These are phyloP conservation scores for Pholiota molesta DNA, from an alignment of 768 basidiomycete genomes.

Conservation along the genomic window DNA sequence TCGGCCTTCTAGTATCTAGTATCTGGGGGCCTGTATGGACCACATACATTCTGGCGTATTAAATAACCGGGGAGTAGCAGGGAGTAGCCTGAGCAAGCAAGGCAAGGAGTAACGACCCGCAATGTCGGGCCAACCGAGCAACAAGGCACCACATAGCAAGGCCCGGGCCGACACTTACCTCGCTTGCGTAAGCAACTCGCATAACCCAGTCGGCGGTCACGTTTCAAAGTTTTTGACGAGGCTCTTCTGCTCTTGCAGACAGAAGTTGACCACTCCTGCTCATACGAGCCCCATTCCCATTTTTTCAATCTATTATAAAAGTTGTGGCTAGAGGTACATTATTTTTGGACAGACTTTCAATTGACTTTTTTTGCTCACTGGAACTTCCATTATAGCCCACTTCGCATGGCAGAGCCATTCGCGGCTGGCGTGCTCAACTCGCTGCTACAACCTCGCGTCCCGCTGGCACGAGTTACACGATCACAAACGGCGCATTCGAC, in stretches of 20 bases:
- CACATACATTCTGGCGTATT: no score
- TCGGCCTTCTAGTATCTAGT: no score
- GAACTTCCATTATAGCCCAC: background rate
- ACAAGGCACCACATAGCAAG: background rate
- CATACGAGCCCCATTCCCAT: background rate
- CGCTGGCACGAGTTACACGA: slow-evolving; percentile 18
- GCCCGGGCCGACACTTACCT: background rate
- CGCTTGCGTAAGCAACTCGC: background rate
- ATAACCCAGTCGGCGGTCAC: background rate
- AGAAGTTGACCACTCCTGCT: background rate
- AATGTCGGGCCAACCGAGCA: no score
- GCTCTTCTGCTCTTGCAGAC: background rate
- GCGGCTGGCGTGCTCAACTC: slow-evolving; percentile 55
- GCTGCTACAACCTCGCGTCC: slow-evolving; percentile 40
- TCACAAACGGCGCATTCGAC: slow-evolving; percentile 23
- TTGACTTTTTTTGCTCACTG: background rate
- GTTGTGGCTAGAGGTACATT: background rate
- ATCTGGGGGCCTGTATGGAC: no score
- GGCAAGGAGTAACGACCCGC: no score
- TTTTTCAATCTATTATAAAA: background rate
- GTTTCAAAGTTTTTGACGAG: slow-evolving; percentile 12
- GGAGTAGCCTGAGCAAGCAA: no score
- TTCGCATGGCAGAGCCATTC: slow-evolving; percentile 63
- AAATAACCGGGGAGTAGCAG: no score
- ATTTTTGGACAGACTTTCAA: background rate